Conservation (phyloP, 2,329 filamentous ascomycete species). For the Zelopaecilomyces penicillatus region DNA sequence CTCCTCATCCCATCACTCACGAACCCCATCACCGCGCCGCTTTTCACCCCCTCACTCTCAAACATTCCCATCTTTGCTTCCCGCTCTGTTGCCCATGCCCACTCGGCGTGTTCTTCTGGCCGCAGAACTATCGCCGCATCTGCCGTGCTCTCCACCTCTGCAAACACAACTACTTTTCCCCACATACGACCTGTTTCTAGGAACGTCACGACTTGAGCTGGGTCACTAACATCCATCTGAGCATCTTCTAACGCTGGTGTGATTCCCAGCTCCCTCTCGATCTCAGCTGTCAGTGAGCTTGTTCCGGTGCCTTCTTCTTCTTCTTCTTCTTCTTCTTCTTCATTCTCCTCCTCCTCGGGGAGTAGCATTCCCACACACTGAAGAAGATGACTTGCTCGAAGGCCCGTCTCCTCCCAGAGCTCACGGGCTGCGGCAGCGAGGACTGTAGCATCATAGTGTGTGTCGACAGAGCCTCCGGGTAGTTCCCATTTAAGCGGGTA, state of each 20-base stretch:
- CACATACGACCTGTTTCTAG: conserved; percentile 16
- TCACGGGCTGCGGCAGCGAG: conserved; percentile 34
- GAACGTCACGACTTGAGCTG: conserved; percentile 15
- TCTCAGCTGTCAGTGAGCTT: background rate
- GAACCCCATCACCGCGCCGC: conserved; percentile 17
- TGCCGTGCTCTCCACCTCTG: conserved; percentile 18
- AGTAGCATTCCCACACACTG: conserved; percentile 13
- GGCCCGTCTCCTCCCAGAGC: conserved; percentile 37
- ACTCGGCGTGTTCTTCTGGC: conserved; percentile 30
- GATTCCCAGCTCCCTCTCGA: conserved; percentile 4
- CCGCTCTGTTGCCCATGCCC: conserved; percentile 29
- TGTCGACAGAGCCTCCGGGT: conserved; percentile 17
- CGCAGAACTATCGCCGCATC: conserved; percentile 19
- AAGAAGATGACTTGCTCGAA: conserved; percentile 22
- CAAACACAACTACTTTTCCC: conserved; percentile 21
- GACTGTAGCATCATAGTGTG: conserved; percentile 35
- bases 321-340: background rate
- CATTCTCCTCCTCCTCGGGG: background rate
- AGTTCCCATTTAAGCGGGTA: conserved; percentile 15
- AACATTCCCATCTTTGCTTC: conserved; percentile 21
- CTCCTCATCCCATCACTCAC: conserved; percentile 24
- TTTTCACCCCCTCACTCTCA: conserved; percentile 14
- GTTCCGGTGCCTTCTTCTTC: no score
- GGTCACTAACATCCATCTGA: conserved; percentile 12
- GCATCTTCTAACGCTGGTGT: conserved; percentile 9